Percentiles rank a stretch among this genome's conserved stretches.
Conservation (phyloP, 1,139 yeast genomes). For the Hyphopichia buzzinii region DNA sequence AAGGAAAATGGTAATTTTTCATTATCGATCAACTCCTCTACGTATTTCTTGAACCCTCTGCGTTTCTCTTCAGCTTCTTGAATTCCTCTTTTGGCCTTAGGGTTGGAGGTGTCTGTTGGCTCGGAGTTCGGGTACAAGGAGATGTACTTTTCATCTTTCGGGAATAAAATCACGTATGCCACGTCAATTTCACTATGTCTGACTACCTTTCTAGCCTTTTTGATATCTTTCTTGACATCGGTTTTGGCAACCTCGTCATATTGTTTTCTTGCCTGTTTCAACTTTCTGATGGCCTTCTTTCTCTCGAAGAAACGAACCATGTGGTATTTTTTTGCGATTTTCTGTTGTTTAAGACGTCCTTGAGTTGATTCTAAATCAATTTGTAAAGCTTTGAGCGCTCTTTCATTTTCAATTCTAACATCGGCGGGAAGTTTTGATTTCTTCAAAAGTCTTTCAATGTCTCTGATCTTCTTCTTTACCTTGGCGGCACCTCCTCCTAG, state of each 20-base stretch:
- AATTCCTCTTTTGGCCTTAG: conserved; percentile 45
- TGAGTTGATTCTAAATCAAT: conserved; percentile 62
- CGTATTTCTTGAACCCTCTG: conserved; percentile 47
- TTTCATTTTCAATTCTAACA: conserved; percentile 75
- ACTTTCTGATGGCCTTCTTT: conserved; percentile 78
- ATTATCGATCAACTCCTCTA: conserved; percentile 49
- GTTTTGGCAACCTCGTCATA: conserved; percentile 38
- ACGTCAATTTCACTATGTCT: conserved; percentile 66
- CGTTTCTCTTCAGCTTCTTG: conserved; percentile 50
- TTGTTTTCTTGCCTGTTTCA: conserved; percentile 60
- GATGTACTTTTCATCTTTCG: conserved; percentile 76
- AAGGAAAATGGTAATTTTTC: conserved; percentile 56
- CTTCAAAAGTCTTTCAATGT: conserved; percentile 67
- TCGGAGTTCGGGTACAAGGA: conserved; percentile 60
- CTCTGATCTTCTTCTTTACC: conserved; percentile 83
- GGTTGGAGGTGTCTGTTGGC: conserved; percentile 23
- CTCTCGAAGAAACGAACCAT: conserved; percentile 92
- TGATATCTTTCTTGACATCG: conserved; percentile 51
- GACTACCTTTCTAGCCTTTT: conserved; percentile 50
- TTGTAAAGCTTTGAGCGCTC: conserved; percentile 74
- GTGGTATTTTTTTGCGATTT: conserved; percentile 76
- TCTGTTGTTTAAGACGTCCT: conserved; percentile 49
- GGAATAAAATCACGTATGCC: conserved; percentile 76
- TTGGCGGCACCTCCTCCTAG: conserved; percentile 46
- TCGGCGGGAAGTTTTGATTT: conserved; percentile 70